Evolutionary conservation across 306 rosid genomes (phyloP).

Genomic region (Crotalaria pallida): DNA sequence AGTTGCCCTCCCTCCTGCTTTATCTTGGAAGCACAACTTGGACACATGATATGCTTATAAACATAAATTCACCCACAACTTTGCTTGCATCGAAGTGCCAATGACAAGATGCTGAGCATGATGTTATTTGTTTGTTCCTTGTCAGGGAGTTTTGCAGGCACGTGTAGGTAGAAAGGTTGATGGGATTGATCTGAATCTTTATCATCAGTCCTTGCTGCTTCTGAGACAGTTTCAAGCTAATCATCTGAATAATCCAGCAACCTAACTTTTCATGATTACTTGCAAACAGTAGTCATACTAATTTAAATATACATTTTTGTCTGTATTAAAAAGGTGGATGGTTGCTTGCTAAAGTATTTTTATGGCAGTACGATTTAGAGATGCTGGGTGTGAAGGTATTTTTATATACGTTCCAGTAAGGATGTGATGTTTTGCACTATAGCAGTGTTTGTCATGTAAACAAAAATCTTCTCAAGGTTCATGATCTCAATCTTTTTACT

Average conservation of each 20-base stretch:
- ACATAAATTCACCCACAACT: not conserved
- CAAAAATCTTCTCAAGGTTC: not conserved
- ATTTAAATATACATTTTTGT: not conserved
- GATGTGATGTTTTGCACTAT: not conserved
- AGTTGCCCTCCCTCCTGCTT: not conserved
- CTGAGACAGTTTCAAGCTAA: constrained; percentile 65
- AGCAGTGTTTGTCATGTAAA: not conserved
- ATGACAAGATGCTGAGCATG: not conserved
- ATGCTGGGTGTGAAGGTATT: not conserved
- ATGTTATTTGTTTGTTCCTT: constrained; percentile 20
- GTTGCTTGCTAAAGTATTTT: not conserved
- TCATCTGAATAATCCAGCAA: constrained; percentile 28
- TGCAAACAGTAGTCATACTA: not conserved
- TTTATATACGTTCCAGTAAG: not conserved
- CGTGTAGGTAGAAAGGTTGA: constrained; percentile 81
- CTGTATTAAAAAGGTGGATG: constrained; percentile 2
- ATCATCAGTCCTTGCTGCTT: constrained; percentile 67
- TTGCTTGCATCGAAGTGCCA: not conserved
- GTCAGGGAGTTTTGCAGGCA: constrained; percentile 70
- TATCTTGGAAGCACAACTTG: not conserved
- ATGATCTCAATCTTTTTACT: too few relatives aligned
- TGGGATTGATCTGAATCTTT: constrained; percentile 87
- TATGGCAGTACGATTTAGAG: not conserved
- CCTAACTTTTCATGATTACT: constrained; percentile 15
- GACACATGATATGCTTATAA: constrained; percentile 1